Evolutionary conservation across 2,329 filamentous ascomycete genomes (phyloP).

Genomic region (Elsinoe batatas): DNA sequence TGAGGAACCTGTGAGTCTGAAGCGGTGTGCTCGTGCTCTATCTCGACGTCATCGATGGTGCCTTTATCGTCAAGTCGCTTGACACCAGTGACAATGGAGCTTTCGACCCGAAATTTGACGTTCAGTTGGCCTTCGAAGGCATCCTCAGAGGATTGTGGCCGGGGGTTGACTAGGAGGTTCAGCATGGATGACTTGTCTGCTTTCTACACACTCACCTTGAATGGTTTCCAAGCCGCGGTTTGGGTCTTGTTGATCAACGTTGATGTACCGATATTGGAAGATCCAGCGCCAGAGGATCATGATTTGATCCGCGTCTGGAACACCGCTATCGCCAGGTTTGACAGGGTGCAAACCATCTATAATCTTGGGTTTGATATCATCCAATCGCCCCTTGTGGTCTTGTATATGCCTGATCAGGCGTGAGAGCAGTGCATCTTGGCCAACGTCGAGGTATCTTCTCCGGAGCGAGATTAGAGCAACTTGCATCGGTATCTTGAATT

Average conservation of each 20-base stretch:
- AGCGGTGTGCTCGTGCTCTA: too few species aligned
- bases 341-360: not conserved
- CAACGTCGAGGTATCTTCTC: not conserved
- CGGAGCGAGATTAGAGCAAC: not conserved
- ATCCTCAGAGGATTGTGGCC: too few species aligned
- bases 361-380: not conserved
- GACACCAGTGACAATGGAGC: too few species aligned
- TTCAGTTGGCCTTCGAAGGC: too few species aligned
- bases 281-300: not conserved
- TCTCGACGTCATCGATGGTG: too few species aligned
- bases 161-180: too few species aligned
- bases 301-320: not conserved
- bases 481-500: not conserved
- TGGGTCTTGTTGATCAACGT: not conserved
- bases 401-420: not conserved
- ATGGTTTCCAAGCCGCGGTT: not conserved
- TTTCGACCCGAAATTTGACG: too few species aligned
- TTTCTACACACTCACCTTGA: not conserved
- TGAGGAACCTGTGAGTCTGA: too few species aligned
- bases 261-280: not conserved
- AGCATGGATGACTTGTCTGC: too few species aligned
- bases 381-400: not conserved
- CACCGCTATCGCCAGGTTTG: not conserved
- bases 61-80: too few species aligned
- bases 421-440: not conserved